Conservation (phyloP, 345 rosid genomes). For the Sisymbrium irio region DNA sequence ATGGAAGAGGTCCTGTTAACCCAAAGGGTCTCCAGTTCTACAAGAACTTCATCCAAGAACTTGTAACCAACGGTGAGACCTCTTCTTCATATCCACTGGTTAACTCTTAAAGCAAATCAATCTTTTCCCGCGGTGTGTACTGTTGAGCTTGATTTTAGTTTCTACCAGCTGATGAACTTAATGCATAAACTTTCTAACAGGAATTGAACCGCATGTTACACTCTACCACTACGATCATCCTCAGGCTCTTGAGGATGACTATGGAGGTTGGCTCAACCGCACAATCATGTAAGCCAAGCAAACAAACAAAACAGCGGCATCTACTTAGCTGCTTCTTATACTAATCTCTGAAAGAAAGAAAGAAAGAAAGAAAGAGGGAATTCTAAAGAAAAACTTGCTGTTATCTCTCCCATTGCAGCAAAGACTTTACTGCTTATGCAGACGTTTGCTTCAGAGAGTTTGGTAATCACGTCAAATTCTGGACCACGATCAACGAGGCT, state of each 20-base stretch:
- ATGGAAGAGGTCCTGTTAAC: conserved; percentile 9
- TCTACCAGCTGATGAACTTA: neutral
- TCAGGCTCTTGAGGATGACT: neutral
- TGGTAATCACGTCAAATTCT: neutral
- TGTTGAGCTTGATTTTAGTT: neutral
- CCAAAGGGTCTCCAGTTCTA: neutral
- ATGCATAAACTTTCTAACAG: neutral
- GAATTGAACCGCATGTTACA: conserved; percentile 2
- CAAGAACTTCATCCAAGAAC: neutral
- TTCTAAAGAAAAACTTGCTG: neutral
- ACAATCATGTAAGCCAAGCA: neutral
- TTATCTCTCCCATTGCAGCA: neutral
- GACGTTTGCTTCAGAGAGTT: neutral
- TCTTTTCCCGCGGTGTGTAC: too few relatives aligned
- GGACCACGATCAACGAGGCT: conserved; percentile 4
- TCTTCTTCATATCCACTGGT: neutral
- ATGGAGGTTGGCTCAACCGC: neutral
- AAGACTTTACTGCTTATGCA: neutral
- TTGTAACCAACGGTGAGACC: neutral
- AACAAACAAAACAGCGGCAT: neutral
- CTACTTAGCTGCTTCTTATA: neutral
- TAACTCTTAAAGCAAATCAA: too few relatives aligned
- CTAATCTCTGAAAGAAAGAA: neutral
- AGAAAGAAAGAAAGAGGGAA: neutral
- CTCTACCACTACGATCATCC: neutral